These are phyloP conservation scores for Penicillium canescens DNA, from an alignment of 495 filamentous ascomycete species.

Conservation along the genomic window DNA sequence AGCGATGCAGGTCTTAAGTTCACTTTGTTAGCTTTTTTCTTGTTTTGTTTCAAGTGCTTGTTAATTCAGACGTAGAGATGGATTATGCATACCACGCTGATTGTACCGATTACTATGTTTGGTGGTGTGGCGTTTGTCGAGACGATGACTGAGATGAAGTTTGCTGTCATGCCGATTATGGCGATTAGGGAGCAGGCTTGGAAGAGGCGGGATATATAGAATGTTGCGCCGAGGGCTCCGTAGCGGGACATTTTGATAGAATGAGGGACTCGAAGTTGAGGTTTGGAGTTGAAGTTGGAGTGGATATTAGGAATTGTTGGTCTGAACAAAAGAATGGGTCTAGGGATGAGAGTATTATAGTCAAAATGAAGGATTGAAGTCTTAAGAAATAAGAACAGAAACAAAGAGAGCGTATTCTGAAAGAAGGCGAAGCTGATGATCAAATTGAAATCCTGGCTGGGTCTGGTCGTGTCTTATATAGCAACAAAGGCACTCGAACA, in stretches of 20 bases:
- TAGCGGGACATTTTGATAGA: constrained; percentile 37
- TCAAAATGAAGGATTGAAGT: neutral
- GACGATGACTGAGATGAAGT: constrained; percentile 82
- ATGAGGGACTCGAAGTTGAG: neutral
- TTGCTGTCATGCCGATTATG: constrained; percentile 77
- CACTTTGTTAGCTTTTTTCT: constrained; percentile 4
- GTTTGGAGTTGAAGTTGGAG: neutral
- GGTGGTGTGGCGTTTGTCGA: constrained; percentile 61
- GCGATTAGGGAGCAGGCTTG: constrained; percentile 72
- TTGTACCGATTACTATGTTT: constrained; percentile 70
- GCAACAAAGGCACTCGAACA: constrained; percentile 7
- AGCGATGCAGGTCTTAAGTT: constrained; percentile 66
- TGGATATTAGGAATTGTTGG: neutral
- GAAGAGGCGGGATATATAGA: constrained; percentile 69
- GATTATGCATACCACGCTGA: constrained; percentile 66
- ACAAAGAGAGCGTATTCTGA: constrained; percentile 12
- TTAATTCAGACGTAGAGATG: neutral
- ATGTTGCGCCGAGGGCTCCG: constrained; percentile 78
- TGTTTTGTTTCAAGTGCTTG: neutral
- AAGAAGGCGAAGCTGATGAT: constrained; percentile 13
- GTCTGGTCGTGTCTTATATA: constrained; percentile 11
- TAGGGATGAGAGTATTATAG: neutral
- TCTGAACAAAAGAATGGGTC: neutral
- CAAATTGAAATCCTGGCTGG: constrained; percentile 1
- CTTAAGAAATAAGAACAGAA: neutral